Evolutionary conservation across 1,139 yeast species (phyloP), one percentile per base, ranked within the genome.

Genomic region (Taphrina populina): DNA sequence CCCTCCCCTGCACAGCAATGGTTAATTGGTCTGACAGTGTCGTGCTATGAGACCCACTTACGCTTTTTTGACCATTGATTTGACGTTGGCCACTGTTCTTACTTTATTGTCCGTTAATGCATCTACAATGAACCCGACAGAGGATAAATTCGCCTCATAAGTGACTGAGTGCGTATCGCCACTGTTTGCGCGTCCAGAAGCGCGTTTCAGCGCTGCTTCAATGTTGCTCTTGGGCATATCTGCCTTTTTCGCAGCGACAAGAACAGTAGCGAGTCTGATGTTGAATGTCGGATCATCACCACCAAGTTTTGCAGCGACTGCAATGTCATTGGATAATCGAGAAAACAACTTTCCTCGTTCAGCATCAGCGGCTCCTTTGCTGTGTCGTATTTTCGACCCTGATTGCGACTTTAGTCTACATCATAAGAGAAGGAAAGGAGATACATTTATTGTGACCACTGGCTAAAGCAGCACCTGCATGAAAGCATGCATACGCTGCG

Each of bases 381-480:
- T 95, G 66, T 88, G 96, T 66, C 88, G 83, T 62, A 92, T 92
- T 55, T 87, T 88, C 41, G 95, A 87, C 98, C 98, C 47, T 43
- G 23, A 26, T 6, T 13, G 30, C 7, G 30, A 7, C 30, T 27
- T 7, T 8, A 27, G 30, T 11, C 11, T 27, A 7, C 30, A 27
- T 7, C 10, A 11, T 27, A 8, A 8, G 7, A 7, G 10, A 27
- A 7, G 7, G 7, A 27, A 11, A 19, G 17, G 10, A n/a, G 23
- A 6, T 21, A 43, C 47, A 43, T 20, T 43, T 43, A 13, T 43
- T 43, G 29, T 43, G 47, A 3, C 47, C 47, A 15, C 47, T 43
- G 3, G 34, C n/a, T 10, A 40, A 13, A 13, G 30, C 30, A 8
- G 10, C 11, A 27, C 10, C 7, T 7, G 10, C 7, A 27, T 27